Base-by-base conservation (phyloP, 140 eudicot genomes). In the Bidens hawaiensis region DNA sequence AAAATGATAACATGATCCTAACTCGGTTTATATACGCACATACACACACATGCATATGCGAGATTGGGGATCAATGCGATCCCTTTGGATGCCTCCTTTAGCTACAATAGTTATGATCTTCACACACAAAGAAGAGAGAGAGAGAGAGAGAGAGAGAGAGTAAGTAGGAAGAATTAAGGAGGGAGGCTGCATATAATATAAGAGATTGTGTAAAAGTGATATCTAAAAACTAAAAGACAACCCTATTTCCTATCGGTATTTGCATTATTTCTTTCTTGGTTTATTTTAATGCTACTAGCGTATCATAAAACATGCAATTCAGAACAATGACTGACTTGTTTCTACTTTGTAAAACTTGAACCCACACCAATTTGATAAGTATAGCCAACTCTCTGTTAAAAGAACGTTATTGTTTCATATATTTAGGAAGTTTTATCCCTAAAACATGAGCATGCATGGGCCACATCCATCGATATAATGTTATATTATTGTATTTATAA, bases 31-130 rank as follows among this genome's bases (percentile, higher is more conserved):
- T 6, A 53, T 14, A 34, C 6, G 31, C 13, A n/a, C 47, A 6
- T 51, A 24, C 25, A 46, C 10, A 34, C 18, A 31, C 14, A 10
- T 25, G 50, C 33, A 69, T 50, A 62, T 10, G n/a, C 51, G 65
- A 67, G 31, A 51, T 51, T 52, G 87, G 88, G 90, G 90, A 87
- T 82, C 87, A 87, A 88, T 84, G 99, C 99, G 95, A 85, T 90
- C 85, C 99, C 99, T 76, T 85, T 77, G 94, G 97, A 89, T 86
- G 76, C 88, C 60, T 89, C 79, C 95, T 75, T 62, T 51, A 76
- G 90, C 71, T 57, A 68, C 95, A 85, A 72, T 88, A 60, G 80
- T 71, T 49, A 60, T 62, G 53, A 21, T 42, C 73, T 27, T 60
- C 71, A 8, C 11, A 5, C 59, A 6, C 17, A 23, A 68, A 57